Conservation (phyloP, 2,329 filamentous ascomycete species). For the Tolypocladium pustulatum region DNA sequence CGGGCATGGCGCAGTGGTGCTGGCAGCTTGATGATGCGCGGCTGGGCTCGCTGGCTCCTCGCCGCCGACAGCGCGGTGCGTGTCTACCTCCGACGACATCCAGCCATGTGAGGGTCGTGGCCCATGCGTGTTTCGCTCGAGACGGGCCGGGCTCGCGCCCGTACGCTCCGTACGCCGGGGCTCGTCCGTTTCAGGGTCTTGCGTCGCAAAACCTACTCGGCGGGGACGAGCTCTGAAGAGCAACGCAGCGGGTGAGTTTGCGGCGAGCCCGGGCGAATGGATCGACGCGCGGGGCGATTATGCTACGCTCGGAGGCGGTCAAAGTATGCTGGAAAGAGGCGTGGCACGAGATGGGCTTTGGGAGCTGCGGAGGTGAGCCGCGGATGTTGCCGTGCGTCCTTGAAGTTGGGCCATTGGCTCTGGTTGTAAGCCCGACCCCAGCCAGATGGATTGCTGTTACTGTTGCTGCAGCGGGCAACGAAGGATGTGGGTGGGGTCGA, state of each 20-base stretch:
- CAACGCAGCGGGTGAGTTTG: not conserved
- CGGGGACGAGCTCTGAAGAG: not conserved
- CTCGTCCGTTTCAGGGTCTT: not conserved
- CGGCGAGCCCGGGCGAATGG: not conserved
- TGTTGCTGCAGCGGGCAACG: no score
- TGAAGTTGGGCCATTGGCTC: not conserved
- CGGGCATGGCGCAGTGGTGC: not conserved
- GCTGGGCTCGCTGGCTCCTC: not conserved
- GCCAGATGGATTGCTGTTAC: not conserved
- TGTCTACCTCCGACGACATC: conserved; percentile 22
- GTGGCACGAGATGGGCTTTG: not conserved
- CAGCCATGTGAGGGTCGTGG: conserved; percentile 15
- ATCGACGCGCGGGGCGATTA: not conserved
- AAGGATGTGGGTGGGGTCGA: not conserved
- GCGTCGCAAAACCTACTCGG: not conserved
- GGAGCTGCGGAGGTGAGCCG: not conserved
- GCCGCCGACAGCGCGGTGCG: conserved; percentile 8
- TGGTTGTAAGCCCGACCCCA: not conserved
- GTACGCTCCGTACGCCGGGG: not conserved
- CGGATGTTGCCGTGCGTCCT: not conserved
- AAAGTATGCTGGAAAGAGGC: not conserved
- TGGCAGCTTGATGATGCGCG: not conserved
- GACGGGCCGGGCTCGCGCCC: not conserved
- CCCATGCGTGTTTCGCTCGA: conserved; percentile 5
- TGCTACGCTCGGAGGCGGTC: not conserved